Evolutionary conservation across 2,329 filamentous ascomycete species (phyloP).

Genomic region (Stagonosporopsis tanaceti): DNA sequence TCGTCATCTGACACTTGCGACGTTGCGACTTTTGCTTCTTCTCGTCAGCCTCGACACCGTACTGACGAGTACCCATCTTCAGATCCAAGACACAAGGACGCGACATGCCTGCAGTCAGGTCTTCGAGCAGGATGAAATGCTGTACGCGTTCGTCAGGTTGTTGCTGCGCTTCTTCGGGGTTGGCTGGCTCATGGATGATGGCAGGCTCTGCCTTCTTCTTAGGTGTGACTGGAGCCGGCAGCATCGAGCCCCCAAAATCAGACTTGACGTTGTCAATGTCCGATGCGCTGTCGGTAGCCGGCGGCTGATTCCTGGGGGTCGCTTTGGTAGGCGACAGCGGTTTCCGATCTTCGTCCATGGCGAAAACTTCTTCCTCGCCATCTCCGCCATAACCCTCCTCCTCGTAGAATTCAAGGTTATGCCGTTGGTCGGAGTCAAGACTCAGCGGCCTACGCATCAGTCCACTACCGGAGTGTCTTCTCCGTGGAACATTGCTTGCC

Average conservation of each 20-base stretch:
- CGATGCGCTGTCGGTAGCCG: background rate
- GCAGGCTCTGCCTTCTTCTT: conserved; percentile 21
- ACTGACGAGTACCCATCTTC: conserved; percentile 98
- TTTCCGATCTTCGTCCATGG: conserved; percentile 66
- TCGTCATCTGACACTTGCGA: conserved; percentile 90
- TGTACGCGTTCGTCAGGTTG: conserved; percentile 73
- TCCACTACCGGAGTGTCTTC: conserved; percentile 88
- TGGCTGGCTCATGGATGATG: conserved; percentile 38
- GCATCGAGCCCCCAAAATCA: conserved; percentile 38
- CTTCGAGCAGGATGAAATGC: conserved; percentile 91
- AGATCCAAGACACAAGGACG: conserved; percentile 95
- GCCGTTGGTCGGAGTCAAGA: conserved; percentile 69
- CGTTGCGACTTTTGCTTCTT: conserved; percentile 95
- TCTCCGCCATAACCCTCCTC: conserved; percentile 87
- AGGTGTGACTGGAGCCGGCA: conserved; percentile 41
- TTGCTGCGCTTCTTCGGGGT: conserved; percentile 56
- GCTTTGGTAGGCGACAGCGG: conserved; percentile 16
- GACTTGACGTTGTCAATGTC: background rate
- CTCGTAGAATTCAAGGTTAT: conserved; percentile 90
- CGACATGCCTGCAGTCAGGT: conserved; percentile 95
- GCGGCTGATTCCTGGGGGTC: conserved; percentile 9
- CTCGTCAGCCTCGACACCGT: conserved; percentile 87
- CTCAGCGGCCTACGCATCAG: conserved; percentile 75
- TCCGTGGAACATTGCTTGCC: conserved; percentile 50
- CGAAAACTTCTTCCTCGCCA: conserved; percentile 73